Evolutionary conservation across 1,284 basidiomycete species (phyloP), one percentile per base, ranked within the genome.

Genomic region (Ustilago trichophora): DNA sequence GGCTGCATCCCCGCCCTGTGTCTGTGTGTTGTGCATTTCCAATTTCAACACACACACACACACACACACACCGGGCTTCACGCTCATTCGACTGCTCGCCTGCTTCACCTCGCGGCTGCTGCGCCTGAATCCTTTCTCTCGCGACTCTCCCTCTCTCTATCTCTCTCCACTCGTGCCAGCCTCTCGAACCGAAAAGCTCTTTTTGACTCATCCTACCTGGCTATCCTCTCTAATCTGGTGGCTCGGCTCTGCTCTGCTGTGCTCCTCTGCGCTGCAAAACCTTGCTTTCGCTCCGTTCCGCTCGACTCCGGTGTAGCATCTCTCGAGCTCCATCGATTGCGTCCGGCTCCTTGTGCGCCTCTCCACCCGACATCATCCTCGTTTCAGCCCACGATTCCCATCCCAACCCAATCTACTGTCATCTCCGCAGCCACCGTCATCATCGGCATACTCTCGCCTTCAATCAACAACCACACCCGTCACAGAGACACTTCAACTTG

Each of bases 351-450:
- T 44, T 26, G 35, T 34, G 22, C 47, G 21, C 36, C 57, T 52
- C 56, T 41, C 26, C 57, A 53, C 58, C 51, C 58, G 46, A 50
- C 58, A 44, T 42, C 50, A 53, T 51, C 48, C 33, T 41, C 29
- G 27, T 13, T 8, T 29, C 27, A 7, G 27, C 13, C 27, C 27
- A n/a, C n/a, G n/a, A n/a, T n/a, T 29, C 27, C 27, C 27, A 21
- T 18, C 15, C 29, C 15, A 34, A 13, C n/a, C 36, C 32, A 16
- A 24, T 8, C 24, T 21, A 15, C 3, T 13, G 21, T 24, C 55
- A 40, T 29, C 47, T 25, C 35, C 41, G 31, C 25, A 22, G n/a
- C 34, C 40, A 35, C n/a, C 38, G 19, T 36, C 43, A 31, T 32
- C 32, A 27, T 34, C 38, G 22, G 12, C 49, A 47, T 11, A n/a